Evolutionary conservation across 306 rosid genomes (phyloP), one percentile per base, ranked within the genome.

Genomic region (Fragaria iinumae): DNA sequence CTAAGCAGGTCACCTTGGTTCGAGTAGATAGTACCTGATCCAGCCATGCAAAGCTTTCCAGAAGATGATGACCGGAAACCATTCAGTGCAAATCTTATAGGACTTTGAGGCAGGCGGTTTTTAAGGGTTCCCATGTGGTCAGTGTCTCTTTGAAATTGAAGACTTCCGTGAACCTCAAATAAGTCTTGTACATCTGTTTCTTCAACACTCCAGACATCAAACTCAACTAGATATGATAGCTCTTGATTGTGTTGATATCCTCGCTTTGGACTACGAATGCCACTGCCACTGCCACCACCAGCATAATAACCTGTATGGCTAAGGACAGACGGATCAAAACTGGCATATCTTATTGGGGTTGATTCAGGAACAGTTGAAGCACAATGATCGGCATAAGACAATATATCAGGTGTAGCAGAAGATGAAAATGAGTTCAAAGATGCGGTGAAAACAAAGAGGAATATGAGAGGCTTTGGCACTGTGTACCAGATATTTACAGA

Each of bases 41-140:
- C 91, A 69, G 80, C 84, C 86, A 82, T 83, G 34, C 65, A 72
- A 20, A 72, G 63, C 34, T 72, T n/a, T 23, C 65, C 65, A 34
- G 76, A 52, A 53, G 91, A 18, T 16, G 0, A 5, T 68, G 90
- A 90, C 93, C 91, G 88, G 66, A 85, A 88, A 21, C 91, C 96
- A 18, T 57, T 68, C 45, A 90, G 86, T 25, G 8, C 67, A 39
- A 88, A 80, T 29, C 29, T 77, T 8, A 77, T 17, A 11, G 56
- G 16, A 4, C 18, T 27, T 56, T 5, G 49, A 47, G 53, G 69
- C 4, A 21, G 41, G 44, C n/a, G 41, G 74, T 48, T 38, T 45
- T 73, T 12, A 3, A 4, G 66, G 77, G 52, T 39, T 48, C 78
- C 21, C 3, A 4, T 60, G 53, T 71, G 43, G 72, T 82, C 71